These are phyloP conservation scores for Teratosphaeria nubilosa DNA, from an alignment of 2,329 filamentous ascomycete species.

Conservation along the genomic window DNA sequence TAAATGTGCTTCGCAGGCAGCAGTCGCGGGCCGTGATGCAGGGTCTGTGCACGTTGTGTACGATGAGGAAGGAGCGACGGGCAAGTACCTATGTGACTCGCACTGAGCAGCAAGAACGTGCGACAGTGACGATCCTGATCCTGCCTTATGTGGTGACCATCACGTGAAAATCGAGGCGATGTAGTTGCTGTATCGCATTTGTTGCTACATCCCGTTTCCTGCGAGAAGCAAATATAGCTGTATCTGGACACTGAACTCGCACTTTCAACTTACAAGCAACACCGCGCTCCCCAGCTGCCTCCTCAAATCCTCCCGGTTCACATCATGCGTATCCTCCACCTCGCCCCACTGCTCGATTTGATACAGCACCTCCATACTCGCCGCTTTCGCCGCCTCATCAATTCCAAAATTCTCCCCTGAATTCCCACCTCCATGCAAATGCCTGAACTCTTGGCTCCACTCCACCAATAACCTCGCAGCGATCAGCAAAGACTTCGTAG, in stretches of 20 bases:
- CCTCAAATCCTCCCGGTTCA: constrained; percentile 79
- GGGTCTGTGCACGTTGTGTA: no score
- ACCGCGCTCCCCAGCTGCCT: constrained; percentile 83
- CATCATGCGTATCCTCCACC: constrained; percentile 96
- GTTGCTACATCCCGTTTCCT: no score
- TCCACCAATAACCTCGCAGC: constrained; percentile 69
- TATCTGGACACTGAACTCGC: not conserved
- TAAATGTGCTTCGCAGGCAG: no score
- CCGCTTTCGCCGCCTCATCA: constrained; percentile 68
- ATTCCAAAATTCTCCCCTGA: constrained; percentile 53
- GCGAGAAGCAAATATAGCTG: not conserved
- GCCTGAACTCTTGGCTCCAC: constrained; percentile 68
- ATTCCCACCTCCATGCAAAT: constrained; percentile 22
- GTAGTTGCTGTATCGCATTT: not conserved
- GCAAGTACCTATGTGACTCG: no score
- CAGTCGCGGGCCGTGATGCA: no score
- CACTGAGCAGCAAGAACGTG: no score
- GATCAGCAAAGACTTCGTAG: constrained; percentile 75
- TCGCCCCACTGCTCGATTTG: constrained; percentile 90
- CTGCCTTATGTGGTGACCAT: no score
- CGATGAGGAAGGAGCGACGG: no score
- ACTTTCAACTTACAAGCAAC: constrained; percentile 50
- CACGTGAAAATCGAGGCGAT: not conserved
- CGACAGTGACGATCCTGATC: no score
- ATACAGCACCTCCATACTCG: constrained; percentile 78